Conservation (phyloP, 345 rosid species). For the Eucalyptus polybractea region DNA sequence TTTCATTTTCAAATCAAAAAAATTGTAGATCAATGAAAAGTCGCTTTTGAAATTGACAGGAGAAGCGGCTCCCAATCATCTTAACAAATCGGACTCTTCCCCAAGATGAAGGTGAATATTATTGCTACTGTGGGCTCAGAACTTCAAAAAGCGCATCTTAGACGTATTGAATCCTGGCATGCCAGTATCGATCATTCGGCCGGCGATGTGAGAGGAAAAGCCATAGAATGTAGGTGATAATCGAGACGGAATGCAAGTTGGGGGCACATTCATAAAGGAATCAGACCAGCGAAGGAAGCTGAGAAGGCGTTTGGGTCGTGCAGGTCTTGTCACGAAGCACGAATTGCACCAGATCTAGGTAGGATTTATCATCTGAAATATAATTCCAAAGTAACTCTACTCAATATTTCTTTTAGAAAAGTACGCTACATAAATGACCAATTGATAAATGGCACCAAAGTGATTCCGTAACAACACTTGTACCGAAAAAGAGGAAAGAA, state of each 20-base stretch:
- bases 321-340: too few relatives aligned
- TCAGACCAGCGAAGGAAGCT: conserved; percentile 50
- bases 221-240: conserved; percentile 6
- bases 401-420: too few relatives aligned
- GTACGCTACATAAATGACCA: too few relatives aligned
- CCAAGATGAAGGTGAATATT: not conserved
- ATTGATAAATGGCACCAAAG: not conserved
- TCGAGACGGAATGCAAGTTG: conserved; percentile 30
- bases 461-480: not conserved
- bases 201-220: conserved; percentile 11
- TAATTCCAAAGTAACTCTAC: too few relatives aligned
- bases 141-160: not conserved
- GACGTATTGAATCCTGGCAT: not conserved
- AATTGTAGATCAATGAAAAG: not conserved
- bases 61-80: not conserved
- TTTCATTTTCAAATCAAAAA: not conserved
- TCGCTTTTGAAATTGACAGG: not conserved
- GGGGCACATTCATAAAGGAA: conserved; percentile 13
- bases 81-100: not conserved
- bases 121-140: not conserved
- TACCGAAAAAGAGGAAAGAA: not conserved
- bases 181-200: conserved; percentile 23
- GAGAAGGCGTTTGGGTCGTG: conserved; percentile 27
- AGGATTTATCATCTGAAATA: not conserved
- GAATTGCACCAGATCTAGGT: too few relatives aligned